phyloP scores from a whole-genome alignment of 2,329 filamentous ascomycete genomes.

The Akanthomyces dipterigenus region DNA sequence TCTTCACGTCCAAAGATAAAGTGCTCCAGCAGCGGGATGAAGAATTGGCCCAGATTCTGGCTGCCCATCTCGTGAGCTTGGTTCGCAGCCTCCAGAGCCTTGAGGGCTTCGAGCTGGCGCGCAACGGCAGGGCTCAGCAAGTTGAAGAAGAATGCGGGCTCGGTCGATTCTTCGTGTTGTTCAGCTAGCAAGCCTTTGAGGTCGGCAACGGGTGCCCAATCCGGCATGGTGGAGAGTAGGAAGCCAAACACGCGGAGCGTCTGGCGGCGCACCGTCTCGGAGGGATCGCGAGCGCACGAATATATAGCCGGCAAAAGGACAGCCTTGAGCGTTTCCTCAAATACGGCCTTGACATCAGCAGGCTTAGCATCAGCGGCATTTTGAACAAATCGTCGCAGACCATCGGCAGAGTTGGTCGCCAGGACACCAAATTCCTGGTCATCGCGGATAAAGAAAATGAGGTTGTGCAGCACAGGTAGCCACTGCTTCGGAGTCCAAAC shows the following conservation, averaged over 20 bases:
- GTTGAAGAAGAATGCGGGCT: slow-evolving; percentile 81
- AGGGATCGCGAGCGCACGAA: slow-evolving; percentile 66
- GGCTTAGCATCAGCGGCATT: slow-evolving; percentile 39
- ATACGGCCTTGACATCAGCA: slow-evolving; percentile 36
- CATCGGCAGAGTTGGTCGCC: slow-evolving; percentile 70
- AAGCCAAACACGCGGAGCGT: slow-evolving; percentile 73
- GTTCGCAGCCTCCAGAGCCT: slow-evolving; percentile 66
- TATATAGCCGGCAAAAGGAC: slow-evolving; percentile 72
- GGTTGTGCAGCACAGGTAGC: slow-evolving; percentile 81
- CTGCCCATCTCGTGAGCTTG: slow-evolving; percentile 58
- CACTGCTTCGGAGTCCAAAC: slow-evolving; percentile 67
- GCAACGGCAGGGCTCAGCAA: slow-evolving; percentile 85
- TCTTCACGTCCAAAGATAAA: slow-evolving; percentile 82
- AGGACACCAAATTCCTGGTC: slow-evolving; percentile 85
- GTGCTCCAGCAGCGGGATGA: slow-evolving; percentile 87
- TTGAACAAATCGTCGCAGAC: slow-evolving; percentile 71
- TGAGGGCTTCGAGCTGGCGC: slow-evolving; percentile 75
- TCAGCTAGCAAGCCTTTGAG: slow-evolving; percentile 60
- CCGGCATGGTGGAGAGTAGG: slow-evolving; percentile 63
- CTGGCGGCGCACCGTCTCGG: slow-evolving; percentile 79
- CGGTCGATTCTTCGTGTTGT: slow-evolving; percentile 56
- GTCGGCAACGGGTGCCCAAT: slow-evolving; percentile 66
- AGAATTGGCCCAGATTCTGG: slow-evolving; percentile 75
- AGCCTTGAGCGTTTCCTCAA: slow-evolving; percentile 52
- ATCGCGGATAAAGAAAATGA: slow-evolving; percentile 78